Evolutionary conservation across 345 rosid species (phyloP).

Genomic region (Citrus cavaleriei): DNA sequence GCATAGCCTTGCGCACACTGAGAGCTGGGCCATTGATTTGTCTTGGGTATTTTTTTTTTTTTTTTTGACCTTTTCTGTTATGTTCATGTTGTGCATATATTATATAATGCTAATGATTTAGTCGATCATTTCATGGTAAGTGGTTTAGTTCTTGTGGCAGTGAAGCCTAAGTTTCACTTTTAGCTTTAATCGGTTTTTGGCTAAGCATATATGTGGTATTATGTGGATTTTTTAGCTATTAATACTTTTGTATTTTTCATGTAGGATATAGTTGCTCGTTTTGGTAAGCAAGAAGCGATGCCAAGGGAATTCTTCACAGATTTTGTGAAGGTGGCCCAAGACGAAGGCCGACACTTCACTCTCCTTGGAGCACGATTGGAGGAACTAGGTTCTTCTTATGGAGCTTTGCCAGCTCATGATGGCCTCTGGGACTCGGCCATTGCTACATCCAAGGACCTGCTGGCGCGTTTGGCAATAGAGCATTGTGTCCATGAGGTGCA

Average conservation of each 20-base stretch:
- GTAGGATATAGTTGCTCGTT: conserved; percentile 90
- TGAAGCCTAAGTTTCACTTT: background rate
- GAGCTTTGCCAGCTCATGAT: conserved; percentile 84
- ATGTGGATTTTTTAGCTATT: background rate
- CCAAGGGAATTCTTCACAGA: conserved; percentile 87
- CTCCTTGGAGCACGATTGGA: conserved; percentile 67
- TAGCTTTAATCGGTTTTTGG: background rate
- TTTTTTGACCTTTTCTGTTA: background rate
- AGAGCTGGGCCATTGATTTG: conserved; percentile 92
- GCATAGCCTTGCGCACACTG: conserved; percentile 81
- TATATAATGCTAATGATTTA: background rate
- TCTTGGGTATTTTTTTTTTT: conserved; percentile 65
- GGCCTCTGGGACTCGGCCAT: conserved; percentile 88
- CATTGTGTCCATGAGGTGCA: conserved; percentile 92
- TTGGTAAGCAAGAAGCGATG: conserved; percentile 85
- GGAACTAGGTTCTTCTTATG: conserved; percentile 70
- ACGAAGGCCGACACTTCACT: conserved; percentile 82
- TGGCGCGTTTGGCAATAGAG: conserved; percentile 79
- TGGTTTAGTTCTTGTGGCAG: background rate
- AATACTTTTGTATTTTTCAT: background rate
- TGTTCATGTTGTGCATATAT: background rate
- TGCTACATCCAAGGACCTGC: conserved; percentile 65
- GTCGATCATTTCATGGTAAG: background rate
- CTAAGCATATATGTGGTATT: background rate
- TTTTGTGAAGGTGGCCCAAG: conserved; percentile 85